These are phyloP conservation scores for Debaryomyces nepalensis DNA, from an alignment of 1,139 yeast species.

Conservation along the genomic window DNA sequence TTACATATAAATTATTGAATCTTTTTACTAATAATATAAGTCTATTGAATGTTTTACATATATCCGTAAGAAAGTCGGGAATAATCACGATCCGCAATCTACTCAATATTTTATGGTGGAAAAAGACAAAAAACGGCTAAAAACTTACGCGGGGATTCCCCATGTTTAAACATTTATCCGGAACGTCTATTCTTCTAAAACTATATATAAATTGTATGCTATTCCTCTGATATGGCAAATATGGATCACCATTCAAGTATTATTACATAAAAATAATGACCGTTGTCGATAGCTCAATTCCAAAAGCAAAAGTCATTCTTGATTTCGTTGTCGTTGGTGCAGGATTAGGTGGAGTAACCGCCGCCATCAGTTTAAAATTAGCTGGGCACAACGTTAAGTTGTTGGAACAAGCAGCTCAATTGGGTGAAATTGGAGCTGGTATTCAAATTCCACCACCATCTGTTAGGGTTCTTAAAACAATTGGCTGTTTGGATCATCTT, in stretches of 20 bases:
- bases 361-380: constrained; percentile 35
- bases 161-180: constrained; percentile 2
- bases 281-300: constrained; percentile 5
- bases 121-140: neutral
- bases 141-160: neutral
- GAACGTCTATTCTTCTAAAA: no score
- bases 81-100: no score
- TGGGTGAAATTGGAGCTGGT: constrained; percentile 49
- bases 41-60: neutral
- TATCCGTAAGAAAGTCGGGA: no score
- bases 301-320: constrained; percentile 16
- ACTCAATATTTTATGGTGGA: no score
- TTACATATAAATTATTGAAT: constrained; percentile 5
- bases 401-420: constrained; percentile 33
- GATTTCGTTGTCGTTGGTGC: constrained; percentile 35
- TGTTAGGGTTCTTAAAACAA: constrained; percentile 25
- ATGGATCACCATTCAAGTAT: neutral
- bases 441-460: constrained; percentile 43
- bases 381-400: constrained; percentile 39
- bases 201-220: constrained; percentile 1
- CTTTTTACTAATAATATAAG: neutral
- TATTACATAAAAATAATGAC: constrained; percentile 10
- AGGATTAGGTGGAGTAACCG: constrained; percentile 44
- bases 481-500: constrained; percentile 30
- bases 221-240: neutral